phyloP scores from a whole-genome alignment of 352 stramenopile genomes.

The Globisporangium paddicum region DNA sequence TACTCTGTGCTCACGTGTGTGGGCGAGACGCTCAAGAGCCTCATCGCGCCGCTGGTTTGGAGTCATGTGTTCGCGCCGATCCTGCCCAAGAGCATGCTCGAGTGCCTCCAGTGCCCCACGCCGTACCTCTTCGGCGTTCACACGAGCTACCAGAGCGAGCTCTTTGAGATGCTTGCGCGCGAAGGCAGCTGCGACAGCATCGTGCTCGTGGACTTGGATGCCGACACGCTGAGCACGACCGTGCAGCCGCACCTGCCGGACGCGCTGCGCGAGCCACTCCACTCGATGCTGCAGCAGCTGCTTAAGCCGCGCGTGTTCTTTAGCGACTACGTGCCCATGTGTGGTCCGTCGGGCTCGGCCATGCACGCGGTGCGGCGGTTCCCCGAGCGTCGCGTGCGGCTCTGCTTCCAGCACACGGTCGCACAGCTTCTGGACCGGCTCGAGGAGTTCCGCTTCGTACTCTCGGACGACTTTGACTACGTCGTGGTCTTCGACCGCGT shows the following conservation, averaged over 20 bases:
- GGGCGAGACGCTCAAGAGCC: constrained; percentile 70
- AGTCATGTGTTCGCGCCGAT: constrained; percentile 85
- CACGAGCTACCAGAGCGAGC: constrained; percentile 55
- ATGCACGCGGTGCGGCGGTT: constrained; percentile 32
- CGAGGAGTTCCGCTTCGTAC: constrained; percentile 78
- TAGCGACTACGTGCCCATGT: constrained; percentile 75
- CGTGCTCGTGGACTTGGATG: constrained; percentile 68
- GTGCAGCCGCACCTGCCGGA: constrained; percentile 43
- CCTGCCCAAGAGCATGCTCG: constrained; percentile 73
- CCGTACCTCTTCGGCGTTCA: constrained; percentile 86
- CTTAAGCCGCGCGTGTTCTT: constrained; percentile 75
- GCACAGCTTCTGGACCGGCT: constrained; percentile 48
- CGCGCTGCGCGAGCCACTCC: constrained; percentile 34
- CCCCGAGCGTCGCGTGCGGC: constrained; percentile 50
- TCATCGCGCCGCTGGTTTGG: constrained; percentile 78
- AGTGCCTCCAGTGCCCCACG: constrained; percentile 80
- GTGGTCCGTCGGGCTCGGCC: constrained; percentile 11
- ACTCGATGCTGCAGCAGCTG: constrained; percentile 47
- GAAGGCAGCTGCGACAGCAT: constrained; percentile 74
- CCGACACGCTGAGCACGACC: constrained; percentile 44
- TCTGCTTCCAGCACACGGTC: constrained; percentile 50
- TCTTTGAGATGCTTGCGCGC: constrained; percentile 66
- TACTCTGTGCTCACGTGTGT: constrained; percentile 80
- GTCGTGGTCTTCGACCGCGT: constrained; percentile 83
- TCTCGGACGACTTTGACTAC: constrained; percentile 85